Conservation (phyloP, 2,329 filamentous ascomycete genomes). For the Orbilia ellipsospora region DNA sequence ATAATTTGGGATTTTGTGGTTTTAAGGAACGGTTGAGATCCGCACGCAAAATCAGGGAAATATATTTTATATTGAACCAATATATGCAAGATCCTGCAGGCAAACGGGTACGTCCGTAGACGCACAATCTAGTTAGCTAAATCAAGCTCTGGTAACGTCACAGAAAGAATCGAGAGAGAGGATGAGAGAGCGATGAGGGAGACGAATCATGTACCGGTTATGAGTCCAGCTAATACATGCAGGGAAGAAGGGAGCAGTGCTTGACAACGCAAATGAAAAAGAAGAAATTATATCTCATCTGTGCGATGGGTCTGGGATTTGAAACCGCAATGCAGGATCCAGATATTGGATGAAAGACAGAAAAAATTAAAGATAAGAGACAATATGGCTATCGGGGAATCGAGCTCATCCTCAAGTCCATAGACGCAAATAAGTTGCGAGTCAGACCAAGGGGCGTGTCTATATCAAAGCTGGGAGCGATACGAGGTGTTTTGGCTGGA, state of each 20-base stretch:
- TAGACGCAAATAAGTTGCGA: not conserved
- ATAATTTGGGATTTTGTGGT: not conserved
- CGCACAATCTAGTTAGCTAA: conserved; percentile 33
- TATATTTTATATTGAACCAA: conserved; percentile 9
- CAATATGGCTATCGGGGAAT: not conserved
- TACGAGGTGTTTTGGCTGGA: not conserved
- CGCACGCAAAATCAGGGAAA: conserved; percentile 2
- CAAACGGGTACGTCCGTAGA: not conserved
- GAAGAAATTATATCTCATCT: conserved; percentile 36
- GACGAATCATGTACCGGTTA: conserved; percentile 6
- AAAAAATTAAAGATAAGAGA: conserved; percentile 18
- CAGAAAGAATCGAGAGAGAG: not conserved
- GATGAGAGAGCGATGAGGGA: conserved; percentile 15
- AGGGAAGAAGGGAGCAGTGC: conserved; percentile 17
- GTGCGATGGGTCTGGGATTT: not conserved
- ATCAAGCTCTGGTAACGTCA: conserved; percentile 2
- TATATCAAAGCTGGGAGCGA: not conserved
- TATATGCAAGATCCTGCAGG: conserved; percentile 13
- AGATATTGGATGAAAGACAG: not conserved
- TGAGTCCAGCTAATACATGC: too few species aligned
- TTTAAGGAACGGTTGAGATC: conserved; percentile 32
- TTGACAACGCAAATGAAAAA: conserved; percentile 38
- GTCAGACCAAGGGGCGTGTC: not conserved
- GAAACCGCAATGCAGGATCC: conserved; percentile 27
- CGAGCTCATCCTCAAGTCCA: conserved; percentile 1